Base-by-base conservation (phyloP, 1,284 basidiomycete species). In the Flammula alnicola region DNA sequence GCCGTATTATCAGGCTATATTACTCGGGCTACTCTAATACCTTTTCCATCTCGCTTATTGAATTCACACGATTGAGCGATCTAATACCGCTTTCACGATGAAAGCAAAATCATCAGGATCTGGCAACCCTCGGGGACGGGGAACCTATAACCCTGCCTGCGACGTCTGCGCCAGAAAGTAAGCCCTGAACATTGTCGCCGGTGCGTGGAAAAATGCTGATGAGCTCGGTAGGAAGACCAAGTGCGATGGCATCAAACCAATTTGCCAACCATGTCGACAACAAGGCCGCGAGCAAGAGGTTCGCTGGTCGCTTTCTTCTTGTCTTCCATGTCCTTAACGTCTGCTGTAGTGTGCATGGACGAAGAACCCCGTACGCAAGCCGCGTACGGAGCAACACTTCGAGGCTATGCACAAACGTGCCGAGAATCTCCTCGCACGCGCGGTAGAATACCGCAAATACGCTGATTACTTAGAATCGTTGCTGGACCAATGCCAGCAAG, bases 351-450 rank as follows among this genome's bases (percentile, higher is more conserved):
- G 80, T 54, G 66, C 76, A 25, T 83, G 79, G 77, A 75, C 74
- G n/a, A 71, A 74, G 49, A 78, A 79, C 47, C 75, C 68, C 6
- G 73, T 72, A 12, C 76, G 76, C 52, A 75, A 73, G 51, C 76
- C 76, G 10, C 72, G 74, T 29, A 79, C 76, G 10, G 78, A 80
- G 61, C 75, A 76, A 33, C 76, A 80, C 54, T 79, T 80, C 48
- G 77, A 81, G 54, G 75, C 78, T 2, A 68, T 83, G 53, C 69
- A 73, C 38, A 80, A 79, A 59, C 72, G 71, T 42, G 72, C 73
- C 30, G 69, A 75, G 44, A 73, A 73, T 3, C 68, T 81, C 8
- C 67, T 72, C 17, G 47, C 50, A 36, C 46, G 71, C 40, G 71
- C 72, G 35, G 65, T 73, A 27, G 73, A 75, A 2, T 70, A 78